Base-by-base conservation (phyloP, 2,329 filamentous ascomycete genomes). In the Cryphonectria nitschkei region DNA sequence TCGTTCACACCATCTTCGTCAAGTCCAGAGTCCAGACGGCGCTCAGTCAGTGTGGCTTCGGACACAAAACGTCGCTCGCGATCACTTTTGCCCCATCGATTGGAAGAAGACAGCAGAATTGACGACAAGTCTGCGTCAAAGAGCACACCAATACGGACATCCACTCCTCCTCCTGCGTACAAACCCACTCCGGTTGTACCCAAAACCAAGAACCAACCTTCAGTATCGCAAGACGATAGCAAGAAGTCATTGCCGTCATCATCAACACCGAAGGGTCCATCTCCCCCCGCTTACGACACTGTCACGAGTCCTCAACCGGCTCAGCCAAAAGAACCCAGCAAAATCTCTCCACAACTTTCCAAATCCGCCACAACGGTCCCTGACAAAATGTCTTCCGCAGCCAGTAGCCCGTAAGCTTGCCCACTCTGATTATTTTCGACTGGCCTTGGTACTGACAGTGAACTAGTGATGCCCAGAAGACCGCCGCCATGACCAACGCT, bases 321-420 rank as follows among this genome's bases (percentile, higher is more conserved):
- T 29, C 52, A 52, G 22, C 3, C n/a, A 1, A 61, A 39, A 65
- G 29, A 37, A 65, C 13, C n/a, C 7, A 14, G 9, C 62, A n/a
- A 46, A 54, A 2, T n/a, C 7, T 8, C 54, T 32, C 3, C 26
- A 13, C 26, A 58, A 56, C 2, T 9, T 32, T 39, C 50, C 58
- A 50, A n/a, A 39, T 37, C 26, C 43, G 9, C 52, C 14, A 29
- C 65, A 7, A 29, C 37, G 13, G 2, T 9, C 37, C 32, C 50
- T 26, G 13, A 37, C 32, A 46, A 41, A n/a, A 67, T 67, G 65
- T 67, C 65, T 67, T 67, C 65, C 54, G 22, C 65, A 39, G 52
- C 52, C 54, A 67, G 65, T 54, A 60, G 52, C 61, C 65, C 71
- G 71, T 72, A 64, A 72, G 71, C 54, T 32, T 14, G 19, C 26